Base-by-base conservation (phyloP, 768 basidiomycete species). In the Pleurotus tuber-regium region DNA sequence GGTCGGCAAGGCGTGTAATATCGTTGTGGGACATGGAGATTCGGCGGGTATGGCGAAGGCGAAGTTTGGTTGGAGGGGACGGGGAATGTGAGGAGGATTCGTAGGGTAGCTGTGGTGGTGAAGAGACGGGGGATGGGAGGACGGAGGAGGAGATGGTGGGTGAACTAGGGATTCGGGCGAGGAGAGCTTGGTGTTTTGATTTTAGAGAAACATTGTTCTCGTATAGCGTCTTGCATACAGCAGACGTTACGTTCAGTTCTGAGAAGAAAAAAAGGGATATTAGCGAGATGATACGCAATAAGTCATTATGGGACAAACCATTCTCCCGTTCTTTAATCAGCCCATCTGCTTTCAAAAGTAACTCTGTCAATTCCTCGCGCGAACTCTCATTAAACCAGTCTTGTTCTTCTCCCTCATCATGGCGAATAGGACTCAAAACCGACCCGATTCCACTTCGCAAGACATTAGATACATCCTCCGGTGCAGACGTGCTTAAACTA, bases 251-350 rank as follows among this genome's bases (percentile, higher is more conserved):
- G 36, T 77, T 79, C 41, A 92, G 77, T 61, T 92, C 89, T 83
- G 52, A 2, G 16, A 7, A 25, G 8, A 46, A 50, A 25, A 33
- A 8, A 21, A 43, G 23, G 31, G 50, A 54, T 25, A 50, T 16
- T n/a, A 24, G 24, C 19, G 11, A 16, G 31, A 50, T n/a, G 23
- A 31, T 10, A 25, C 40, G n/a, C n/a, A n/a, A n/a, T n/a, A n/a
- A n/a, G n/a, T n/a, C n/a, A n/a, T n/a, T n/a, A n/a, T n/a, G n/a
- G 52, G 39, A 67, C 83, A 43, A 63, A 88, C 91, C 89, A 56
- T 77, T 79, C 68, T 89, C 89, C 31, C 90, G 75, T 53, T 84
- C 82, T 63, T 82, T 86, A 57, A 93, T 91, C 42, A 92, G 71
- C 53, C 72, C 81, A 56, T 87, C 86, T 0, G 89, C 91, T 63